Percentiles rank a stretch among this genome's conserved stretches.
Conservation (phyloP, 1,284 basidiomycete genomes). For the Pseudozyma pruni region DNA sequence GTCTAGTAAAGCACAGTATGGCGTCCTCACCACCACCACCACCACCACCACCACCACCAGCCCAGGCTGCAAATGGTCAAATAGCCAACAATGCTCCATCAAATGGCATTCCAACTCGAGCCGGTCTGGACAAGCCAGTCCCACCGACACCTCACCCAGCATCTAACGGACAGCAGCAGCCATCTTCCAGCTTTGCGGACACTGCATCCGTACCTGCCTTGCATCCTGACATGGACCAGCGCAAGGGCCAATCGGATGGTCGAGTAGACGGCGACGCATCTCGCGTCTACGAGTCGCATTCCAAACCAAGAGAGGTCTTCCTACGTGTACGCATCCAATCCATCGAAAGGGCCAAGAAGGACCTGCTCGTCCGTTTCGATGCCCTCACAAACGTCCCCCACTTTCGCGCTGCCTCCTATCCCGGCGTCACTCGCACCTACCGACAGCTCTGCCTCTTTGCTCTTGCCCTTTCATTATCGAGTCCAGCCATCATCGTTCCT, state of each 20-base stretch:
- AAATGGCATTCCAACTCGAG: constrained; percentile 9
- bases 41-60: constrained; percentile 6
- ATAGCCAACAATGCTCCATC: constrained; percentile 7
- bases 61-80: constrained; percentile 1
- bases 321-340: constrained; percentile 40
- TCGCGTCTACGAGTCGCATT: constrained; percentile 40
- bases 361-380: constrained; percentile 51
- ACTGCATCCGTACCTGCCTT: constrained; percentile 5
- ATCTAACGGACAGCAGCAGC: background rate
- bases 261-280: constrained; percentile 11
- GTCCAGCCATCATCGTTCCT: constrained; percentile 52
- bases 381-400: constrained; percentile 60
- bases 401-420: constrained; percentile 52
- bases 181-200: background rate
- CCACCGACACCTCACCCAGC: constrained; percentile 18
- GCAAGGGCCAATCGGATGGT: constrained; percentile 15
- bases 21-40: constrained; percentile 6
- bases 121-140: constrained; percentile 29
- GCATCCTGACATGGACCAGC: constrained; percentile 42
- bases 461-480: constrained; percentile 45
- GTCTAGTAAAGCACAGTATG: background rate
- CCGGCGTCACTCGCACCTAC: constrained; percentile 52
- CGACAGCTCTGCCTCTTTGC: constrained; percentile 57
- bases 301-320: constrained; percentile 40
- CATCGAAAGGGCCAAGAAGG: constrained; percentile 53